These are phyloP conservation scores for Centaurea solstitialis DNA, from an alignment of 129 eudicot genomes.

Conservation along the genomic window DNA sequence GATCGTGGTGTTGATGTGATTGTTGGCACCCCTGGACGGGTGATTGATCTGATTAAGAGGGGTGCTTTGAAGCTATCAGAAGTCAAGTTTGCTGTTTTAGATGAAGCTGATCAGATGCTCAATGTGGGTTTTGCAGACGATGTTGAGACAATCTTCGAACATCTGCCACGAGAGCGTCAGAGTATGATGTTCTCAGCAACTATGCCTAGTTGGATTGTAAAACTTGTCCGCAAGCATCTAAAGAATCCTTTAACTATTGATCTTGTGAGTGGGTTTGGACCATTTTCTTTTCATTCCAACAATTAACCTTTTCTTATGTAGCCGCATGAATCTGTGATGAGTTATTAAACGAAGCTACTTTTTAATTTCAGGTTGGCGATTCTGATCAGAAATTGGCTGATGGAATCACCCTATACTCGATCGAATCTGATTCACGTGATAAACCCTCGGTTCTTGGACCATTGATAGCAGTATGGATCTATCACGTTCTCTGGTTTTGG, in stretches of 20 bases:
- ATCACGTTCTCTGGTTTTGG: background rate
- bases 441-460: conserved; percentile 75
- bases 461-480: conserved; percentile 51
- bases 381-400: conserved; percentile 90
- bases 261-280: conserved; percentile 53
- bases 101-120: conserved; percentile 97
- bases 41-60: conserved; percentile 76
- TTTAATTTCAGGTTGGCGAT: conserved; percentile 77
- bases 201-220: conserved; percentile 74
- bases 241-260: conserved; percentile 64
- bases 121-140: conserved; percentile 89
- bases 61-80: conserved; percentile 61
- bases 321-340: background rate
- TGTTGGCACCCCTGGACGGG: conserved; percentile 87
- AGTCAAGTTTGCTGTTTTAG: conserved; percentile 65
- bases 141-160: conserved; percentile 67
- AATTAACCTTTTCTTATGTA: background rate
- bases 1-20: conserved; percentile 84
- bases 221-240: conserved; percentile 56
- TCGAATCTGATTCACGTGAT: conserved; percentile 52
- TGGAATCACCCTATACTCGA: conserved; percentile 76
- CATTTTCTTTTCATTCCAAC: background rate
- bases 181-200: conserved; percentile 89
- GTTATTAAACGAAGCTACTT: conserved; percentile 5
- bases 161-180: conserved; percentile 61